Evolutionary conservation across 2,329 filamentous ascomycete species (phyloP), one percentile per base, ranked within the genome.

Genomic region (Pseudogymnoascus sp.): DNA sequence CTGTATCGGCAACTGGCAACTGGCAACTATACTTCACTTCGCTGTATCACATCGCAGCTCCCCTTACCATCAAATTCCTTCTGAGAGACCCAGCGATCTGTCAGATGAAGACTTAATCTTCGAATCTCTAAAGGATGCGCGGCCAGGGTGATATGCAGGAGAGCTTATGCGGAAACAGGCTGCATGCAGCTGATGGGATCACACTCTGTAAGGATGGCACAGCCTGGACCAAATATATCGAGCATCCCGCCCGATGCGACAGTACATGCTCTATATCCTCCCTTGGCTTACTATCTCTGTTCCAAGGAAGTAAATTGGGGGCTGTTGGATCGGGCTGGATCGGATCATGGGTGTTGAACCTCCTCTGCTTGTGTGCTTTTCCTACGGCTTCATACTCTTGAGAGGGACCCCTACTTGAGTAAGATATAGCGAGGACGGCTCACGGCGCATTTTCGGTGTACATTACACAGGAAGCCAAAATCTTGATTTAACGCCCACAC

Each of bases 161-260:
- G 49, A 55, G 49, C 49, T 55, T 33, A 55, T 33, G 49, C 28
- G 49, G 49, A 55, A 55, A 55, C 49, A 55, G 49, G 49, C 49
- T n/a, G 25, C 28, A 33, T 55, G 49, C 49, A 55, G 49, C 49
- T 55, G 49, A 55, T 55, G 49, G 28, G 49, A 55, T 55, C 49
- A 55, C 28, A 16, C 49, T 33, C 28, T 33, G 49, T 55, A 55
- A 8, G 49, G 49, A 55, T 55, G 49, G 49, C 49, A 18, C 49
- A 55, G 49, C 49, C 49, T 55, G 49, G 25, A 7, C 49, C 49
- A 55, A 21, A 55, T 55, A 55, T 55, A 55, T 55, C 49, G 21
- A 55, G n/a, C 49, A 31, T 33, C 28, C 49, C n/a, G 49, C 25
- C 7, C n/a, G 11, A 33, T 55, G 49, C n/a, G 8, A 55, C 49